phyloP scores from a whole-genome alignment of 2,329 filamentous ascomycete genomes.

The Hirsutella rhossiliensis region DNA sequence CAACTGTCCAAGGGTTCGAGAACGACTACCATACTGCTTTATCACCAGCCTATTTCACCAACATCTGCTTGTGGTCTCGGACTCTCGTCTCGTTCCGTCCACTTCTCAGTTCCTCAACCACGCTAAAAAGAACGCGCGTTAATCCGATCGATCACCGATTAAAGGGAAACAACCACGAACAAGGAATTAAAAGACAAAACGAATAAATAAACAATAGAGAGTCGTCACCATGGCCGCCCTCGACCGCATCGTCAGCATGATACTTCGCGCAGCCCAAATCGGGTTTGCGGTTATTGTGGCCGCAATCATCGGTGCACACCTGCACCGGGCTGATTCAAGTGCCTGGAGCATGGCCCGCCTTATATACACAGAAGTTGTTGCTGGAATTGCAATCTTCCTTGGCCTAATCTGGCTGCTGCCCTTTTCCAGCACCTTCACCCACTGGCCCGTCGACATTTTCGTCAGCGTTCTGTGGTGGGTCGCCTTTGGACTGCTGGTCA shows the following conservation, averaged over 20 bases:
- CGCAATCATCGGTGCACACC: constrained; percentile 55
- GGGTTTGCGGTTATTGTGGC: constrained; percentile 61
- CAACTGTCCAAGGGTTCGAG: too few species aligned
- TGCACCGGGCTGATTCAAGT: constrained; percentile 36
- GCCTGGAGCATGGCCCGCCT: constrained; percentile 48
- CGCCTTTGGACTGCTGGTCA: constrained; percentile 53
- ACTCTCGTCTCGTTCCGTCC: too few species aligned
- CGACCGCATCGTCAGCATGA: constrained; percentile 25
- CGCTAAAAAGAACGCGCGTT: too few species aligned
- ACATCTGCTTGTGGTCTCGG: too few species aligned
- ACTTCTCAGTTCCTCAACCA: too few species aligned
- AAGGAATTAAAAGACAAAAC: too few species aligned
- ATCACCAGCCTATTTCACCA: too few species aligned
- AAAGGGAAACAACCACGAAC: too few species aligned
- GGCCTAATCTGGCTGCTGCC: constrained; percentile 62
- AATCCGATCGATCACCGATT: too few species aligned
- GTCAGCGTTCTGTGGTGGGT: constrained; percentile 60
- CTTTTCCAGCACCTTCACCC: constrained; percentile 52
- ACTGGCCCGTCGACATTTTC: constrained; percentile 60
- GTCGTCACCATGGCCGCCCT: constrained; percentile 20
- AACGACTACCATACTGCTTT: too few species aligned
- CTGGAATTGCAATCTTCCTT: constrained; percentile 56
- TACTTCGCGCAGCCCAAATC: constrained; percentile 37
- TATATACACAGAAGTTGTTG: constrained; percentile 65
- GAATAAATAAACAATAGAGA: background rate